Evolutionary conservation across 129 eudicot genomes (phyloP).

Genomic region (Flaveria linearis): DNA sequence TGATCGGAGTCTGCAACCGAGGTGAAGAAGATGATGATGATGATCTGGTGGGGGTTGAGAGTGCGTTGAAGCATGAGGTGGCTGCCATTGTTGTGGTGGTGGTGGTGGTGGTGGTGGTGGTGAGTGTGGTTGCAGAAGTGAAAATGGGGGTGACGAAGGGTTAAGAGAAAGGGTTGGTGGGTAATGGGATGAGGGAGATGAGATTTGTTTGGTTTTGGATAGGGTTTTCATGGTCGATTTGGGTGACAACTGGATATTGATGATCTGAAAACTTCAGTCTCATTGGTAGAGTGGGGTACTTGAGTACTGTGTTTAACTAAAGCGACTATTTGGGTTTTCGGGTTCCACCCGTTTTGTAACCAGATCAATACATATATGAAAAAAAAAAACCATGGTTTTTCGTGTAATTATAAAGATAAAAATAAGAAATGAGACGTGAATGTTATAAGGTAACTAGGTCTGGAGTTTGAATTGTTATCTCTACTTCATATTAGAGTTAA

Average conservation of each 20-base stretch:
- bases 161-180: conserved; percentile 49
- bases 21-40: conserved; percentile 30
- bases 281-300: conserved; percentile 25
- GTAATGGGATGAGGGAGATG: conserved; percentile 57
- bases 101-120: not conserved
- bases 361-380: not conserved
- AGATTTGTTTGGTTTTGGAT: conserved; percentile 39
- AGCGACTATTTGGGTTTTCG: not conserved
- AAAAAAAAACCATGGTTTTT: no score
- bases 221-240: conserved; percentile 32
- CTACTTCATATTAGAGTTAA: not conserved
- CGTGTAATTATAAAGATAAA: no score
- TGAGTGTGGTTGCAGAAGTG: conserved; percentile 24
- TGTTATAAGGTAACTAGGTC: no score
- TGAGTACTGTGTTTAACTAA: not conserved
- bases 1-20: conserved; percentile 28
- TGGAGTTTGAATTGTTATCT: not conserved
- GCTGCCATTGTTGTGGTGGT: conserved; percentile 60
- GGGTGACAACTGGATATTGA: conserved; percentile 30
- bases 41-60: conserved; percentile 49
- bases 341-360: not conserved
- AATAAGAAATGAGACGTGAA: no score
- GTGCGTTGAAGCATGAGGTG: conserved; percentile 78
- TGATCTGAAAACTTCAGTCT: not conserved
- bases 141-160: conserved; percentile 17